Percentiles rank a stretch among this genome's conserved stretches.
These are phyloP conservation scores for Juncus inflexus DNA, from an alignment of 176 grass and related monocot species.

Conservation along the genomic window DNA sequence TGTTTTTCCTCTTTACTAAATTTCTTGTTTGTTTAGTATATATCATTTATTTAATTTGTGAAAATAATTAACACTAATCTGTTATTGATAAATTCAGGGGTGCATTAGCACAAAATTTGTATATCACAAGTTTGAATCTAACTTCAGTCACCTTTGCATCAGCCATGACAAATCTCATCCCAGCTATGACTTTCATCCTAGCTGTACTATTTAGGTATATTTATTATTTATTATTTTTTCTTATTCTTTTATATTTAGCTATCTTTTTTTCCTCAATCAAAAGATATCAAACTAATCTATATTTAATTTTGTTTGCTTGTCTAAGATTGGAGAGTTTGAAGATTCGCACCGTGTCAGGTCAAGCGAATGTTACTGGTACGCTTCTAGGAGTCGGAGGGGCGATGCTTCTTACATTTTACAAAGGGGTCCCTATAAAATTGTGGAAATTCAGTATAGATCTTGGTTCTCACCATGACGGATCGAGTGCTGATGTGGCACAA, in stretches of 20 bases:
- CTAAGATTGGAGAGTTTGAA: conserved; percentile 53
- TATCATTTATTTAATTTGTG: neutral
- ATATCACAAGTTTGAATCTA: conserved; percentile 63
- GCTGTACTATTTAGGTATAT: conserved; percentile 59
- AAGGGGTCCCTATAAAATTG: conserved; percentile 46
- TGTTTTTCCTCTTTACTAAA: neutral
- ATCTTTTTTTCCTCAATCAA: neutral
- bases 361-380: conserved; percentile 72
- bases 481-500: neutral
- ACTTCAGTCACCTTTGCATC: conserved; percentile 68
- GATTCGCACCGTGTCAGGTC: conserved; percentile 34
- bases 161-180: conserved; percentile 85
- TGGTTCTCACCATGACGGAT: neutral
- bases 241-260: neutral
- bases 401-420: conserved; percentile 92
- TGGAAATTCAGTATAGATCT: conserved; percentile 55
- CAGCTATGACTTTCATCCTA: conserved; percentile 64
- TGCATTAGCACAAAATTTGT: conserved; percentile 73
- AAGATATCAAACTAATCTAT: neutral
- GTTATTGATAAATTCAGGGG: conserved; percentile 44
- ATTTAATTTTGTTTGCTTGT: neutral
- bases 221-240: neutral
- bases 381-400: conserved; percentile 69
- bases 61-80: neutral
- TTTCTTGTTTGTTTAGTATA: neutral